Conservation (phyloP, 2,329 filamentous ascomycete species). For the Trichoderma gracile region DNA sequence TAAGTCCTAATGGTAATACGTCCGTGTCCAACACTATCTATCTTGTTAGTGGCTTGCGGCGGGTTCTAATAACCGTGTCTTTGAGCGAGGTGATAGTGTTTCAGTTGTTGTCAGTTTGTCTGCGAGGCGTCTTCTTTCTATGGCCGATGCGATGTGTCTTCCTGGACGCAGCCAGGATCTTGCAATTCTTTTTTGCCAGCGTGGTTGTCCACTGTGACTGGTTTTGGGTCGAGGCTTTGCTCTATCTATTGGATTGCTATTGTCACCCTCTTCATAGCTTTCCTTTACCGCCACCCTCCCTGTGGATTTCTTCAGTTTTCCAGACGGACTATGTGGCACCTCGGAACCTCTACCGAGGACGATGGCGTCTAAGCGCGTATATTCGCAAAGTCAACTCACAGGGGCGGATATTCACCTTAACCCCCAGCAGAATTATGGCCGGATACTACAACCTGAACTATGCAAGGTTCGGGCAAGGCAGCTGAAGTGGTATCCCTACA, state of each 20-base stretch:
- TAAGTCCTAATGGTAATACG: background rate
- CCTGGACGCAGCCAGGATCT: background rate
- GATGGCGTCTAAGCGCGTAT: background rate
- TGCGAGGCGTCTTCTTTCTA: background rate
- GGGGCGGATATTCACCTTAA: background rate
- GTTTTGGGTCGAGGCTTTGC: background rate
- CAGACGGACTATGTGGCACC: too few species aligned
- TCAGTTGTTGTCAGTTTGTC: background rate
- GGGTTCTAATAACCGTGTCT: background rate
- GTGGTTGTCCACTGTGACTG: background rate
- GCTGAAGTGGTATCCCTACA: background rate
- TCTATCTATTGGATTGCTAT: background rate
- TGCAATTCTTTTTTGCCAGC: background rate
- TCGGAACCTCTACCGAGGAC: background rate
- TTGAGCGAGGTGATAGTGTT: background rate
- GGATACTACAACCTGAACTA: background rate
- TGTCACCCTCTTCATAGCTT: background rate
- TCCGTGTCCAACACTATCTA: background rate
- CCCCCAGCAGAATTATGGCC: background rate
- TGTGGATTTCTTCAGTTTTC: background rate
- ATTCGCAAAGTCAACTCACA: background rate
- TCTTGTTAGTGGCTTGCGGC: background rate
- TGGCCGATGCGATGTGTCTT: background rate
- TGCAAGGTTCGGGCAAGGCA: background rate
- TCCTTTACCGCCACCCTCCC: background rate